Evolutionary conservation across 176 grass and related monocot species (phyloP), one percentile per base, ranked within the genome.

Genomic region (Zizania latifolia): DNA sequence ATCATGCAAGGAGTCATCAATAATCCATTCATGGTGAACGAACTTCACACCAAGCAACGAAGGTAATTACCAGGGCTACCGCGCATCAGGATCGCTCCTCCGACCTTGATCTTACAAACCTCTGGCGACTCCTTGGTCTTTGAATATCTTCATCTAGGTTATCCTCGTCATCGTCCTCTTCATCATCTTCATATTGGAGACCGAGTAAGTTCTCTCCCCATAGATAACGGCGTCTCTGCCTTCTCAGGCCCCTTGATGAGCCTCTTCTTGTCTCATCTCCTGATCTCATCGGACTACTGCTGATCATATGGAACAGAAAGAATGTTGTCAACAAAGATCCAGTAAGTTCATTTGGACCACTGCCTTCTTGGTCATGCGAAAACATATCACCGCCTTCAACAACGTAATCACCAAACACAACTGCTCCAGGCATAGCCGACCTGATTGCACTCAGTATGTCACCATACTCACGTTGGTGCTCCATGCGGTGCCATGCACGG

Each of bases 161-260:
- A 19, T 76, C 81, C 44, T 73, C 77, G 2, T 84, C 81, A 4
- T 73, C 58, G 10, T 73, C 88, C 2, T 74, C 50, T 3, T 63
- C 71, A 26, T 80, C 84, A 68, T 84, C 64, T 9, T 85, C 88
- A 0, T 96, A 88, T 10, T 80, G 86, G n/a, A 89, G 74, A 61
- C 92, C 89, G 71, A 92, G 61, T 22, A 96, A 57, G 61, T 89
- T 96, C 86, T 96, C 92, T 61, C 83, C 89, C 89, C 89, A 96
- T 2, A 89, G 89, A 53, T 92, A 88, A 38, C 89, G 89, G 10
- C 86, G 84, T 46, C 89, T 92, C 62, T 88, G 86, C 68, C 84
- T 89, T 62, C 84, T 78, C 71, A 88, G 58, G 30, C 56, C 78
- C 35, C 83, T 80, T 59, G 77, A 83, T 22, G 80, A 61, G 19